Percentiles rank a stretch among this genome's conserved stretches.
phyloP scores from a whole-genome alignment of 2,329 filamentous ascomycete species.

The Fusarium nurragi region DNA sequence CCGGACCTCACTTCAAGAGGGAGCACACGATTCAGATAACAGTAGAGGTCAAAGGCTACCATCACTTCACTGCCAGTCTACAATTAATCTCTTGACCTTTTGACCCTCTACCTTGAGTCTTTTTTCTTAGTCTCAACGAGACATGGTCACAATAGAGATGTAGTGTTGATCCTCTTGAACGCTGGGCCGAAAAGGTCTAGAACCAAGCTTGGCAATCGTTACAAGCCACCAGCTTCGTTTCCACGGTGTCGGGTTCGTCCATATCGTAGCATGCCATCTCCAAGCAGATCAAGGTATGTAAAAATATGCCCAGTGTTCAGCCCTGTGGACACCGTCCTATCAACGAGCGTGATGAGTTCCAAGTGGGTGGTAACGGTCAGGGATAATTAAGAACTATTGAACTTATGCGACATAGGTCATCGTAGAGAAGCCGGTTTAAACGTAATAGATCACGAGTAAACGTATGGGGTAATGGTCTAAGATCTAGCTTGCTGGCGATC shows the following conservation, averaged over 20 bases:
- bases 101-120: accelerated
- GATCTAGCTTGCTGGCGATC: not conserved
- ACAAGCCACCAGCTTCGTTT: slow-evolving; percentile 18
- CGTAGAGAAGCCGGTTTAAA: not conserved
- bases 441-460: not conserved
- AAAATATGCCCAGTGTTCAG: not conserved
- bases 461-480: not conserved
- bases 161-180: not conserved
- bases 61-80: accelerated
- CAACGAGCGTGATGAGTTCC: accelerated
- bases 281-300: not conserved
- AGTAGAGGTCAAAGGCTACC: not conserved
- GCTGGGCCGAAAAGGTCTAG: not conserved
- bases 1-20: not conserved
- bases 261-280: not conserved
- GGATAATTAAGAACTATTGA: not conserved
- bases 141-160: not conserved
- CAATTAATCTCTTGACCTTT: not conserved
- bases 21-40: not conserved
- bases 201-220: not conserved
- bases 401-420: not conserved
- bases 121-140: not conserved
- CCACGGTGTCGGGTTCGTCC: not conserved
- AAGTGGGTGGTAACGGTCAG: not conserved
- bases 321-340: not conserved